Evolutionary conservation across 2,329 filamentous ascomycete species (phyloP), one percentile per base, ranked within the genome.

Genomic region (Trichoderma sp.): DNA sequence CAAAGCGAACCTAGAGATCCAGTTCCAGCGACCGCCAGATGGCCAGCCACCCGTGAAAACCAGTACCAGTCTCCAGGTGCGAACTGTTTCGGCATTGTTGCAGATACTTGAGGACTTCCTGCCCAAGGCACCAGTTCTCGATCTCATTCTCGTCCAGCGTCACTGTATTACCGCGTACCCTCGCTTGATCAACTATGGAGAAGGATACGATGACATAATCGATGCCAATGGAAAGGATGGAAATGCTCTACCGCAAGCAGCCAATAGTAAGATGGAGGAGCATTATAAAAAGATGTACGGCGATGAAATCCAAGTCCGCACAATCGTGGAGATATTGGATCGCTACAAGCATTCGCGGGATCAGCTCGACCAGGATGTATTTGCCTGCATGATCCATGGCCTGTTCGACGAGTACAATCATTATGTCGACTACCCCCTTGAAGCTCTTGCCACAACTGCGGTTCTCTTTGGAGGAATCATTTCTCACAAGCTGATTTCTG

Each of bases 241-340:
- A n/a, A 97, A 98, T 75, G 86, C 88, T 1, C 85, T 99, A 1
- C 91, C 94, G 0, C 84, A 87, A 24, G 89, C 90, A 26, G 93
- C 95, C 66, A 94, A 97, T 73, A 89, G 87, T 72, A 92, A 93
- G 78, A 99, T 99, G 96, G 94, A 98, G 76, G 93, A 97, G 73
- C 90, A 97, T 71, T 99, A 97, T 79, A 97, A 97, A 80, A 92
- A 92, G 76, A 98, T 99, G 94, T 99, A 99, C 77, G 92, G 93
- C 72, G 91, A 93, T 72, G 93, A 97, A 73, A 89, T 94, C 24
- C 91, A 95, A 71, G 92, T 97, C 21, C 89, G 93, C 67, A 89
- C 93, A 66, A 92, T 99, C 72, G 91, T 99, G 63, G 90, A 92
- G 71, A 88, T 93, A 49, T 87, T 99, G 75, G 90, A 93, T 72